Evolutionary conservation across 2,329 filamentous ascomycete genomes (phyloP), one percentile per base, ranked within the genome.

Genomic region (Pezizomycotina sp.): DNA sequence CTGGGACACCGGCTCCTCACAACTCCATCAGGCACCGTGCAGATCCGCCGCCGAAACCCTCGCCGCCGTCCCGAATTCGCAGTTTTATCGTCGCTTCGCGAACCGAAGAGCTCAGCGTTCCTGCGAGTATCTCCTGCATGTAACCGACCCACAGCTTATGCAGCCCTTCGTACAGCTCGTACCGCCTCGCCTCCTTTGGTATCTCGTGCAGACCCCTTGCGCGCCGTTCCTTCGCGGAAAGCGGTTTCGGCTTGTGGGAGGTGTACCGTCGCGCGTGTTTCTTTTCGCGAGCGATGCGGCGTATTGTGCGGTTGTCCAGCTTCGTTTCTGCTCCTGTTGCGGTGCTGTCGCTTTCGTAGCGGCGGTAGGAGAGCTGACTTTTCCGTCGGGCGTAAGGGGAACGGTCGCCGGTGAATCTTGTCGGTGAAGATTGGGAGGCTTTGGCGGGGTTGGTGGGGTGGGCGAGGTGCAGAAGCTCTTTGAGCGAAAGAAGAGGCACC

Each of bases 1-100:
- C 78, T 74, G 10, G 77, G 69, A 55, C 84, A 93, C 19, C 69
- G 61, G 56, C 83, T 89, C 49, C 84, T 62, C 36, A 86, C 77
- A 14, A 95, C 81, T 59, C 83, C 73, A 56, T 48, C 73, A 62
- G 10, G 86, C 84, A 2, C 89, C 89, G 55, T 95, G 84, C 51
- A 83, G 86, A 58, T 98, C 89, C 2, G 84, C 86, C 38, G 76
- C 81, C 27, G 71, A 74, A 21, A 98, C 61, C 56, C 89, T 78
- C 4, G 77, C 77, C 4, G 75, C 78, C 2, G 74, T 67, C 4
- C 0, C 69, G 69, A 12, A 75, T 64, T 1, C 62, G 60, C 44
- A 23, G 25, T n/a, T n/a, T 64, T 64, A 27, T 50, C 36, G 34
- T 38, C 18, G 31, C 47, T 33, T 18, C 52, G 29, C 25, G 43